Base-by-base conservation (phyloP, 306 rosid species). In the Lathyrus oleraceus region DNA sequence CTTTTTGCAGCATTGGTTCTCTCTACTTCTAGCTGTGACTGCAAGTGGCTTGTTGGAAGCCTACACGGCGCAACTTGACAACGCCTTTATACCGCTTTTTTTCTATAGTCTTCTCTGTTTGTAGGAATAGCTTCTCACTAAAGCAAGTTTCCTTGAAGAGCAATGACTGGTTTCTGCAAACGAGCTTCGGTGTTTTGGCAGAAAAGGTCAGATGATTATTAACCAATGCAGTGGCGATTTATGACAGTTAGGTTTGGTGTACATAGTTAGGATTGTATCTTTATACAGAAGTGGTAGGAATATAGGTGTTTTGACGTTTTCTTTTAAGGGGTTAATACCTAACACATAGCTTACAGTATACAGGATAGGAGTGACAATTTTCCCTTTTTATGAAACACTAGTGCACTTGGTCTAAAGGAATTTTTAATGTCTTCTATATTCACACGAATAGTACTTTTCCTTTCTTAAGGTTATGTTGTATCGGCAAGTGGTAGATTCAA, bases 31-130 rank as follows among this genome's bases (percentile, higher is more conserved):
- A 17, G 96, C 96, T 4, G 95, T 91, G 83, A 88, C 89, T n/a
- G 79, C 76, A 25, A 88, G 96, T 83, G 99, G 99, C 67, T 71
- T 94, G 84, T 78, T 94, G 84, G 99, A 94, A 91, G 99, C 99
- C 66, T 87, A 86, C 85, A 94, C 99, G 1, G 85, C 97, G 6
- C 99, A 94, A 76, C 96, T 94, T 20, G 99, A 94, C 87, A 94
- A 94, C 35, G 96, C 96, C 10, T 94, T 94, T 79, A 91, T 94
- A 72, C 99, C 99, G 19, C 88, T 91, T 21, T 79, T 91, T 58
- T 94, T 94, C 91, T 91, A 83, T 57, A 89, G 96, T 79, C 99
- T 94, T 73, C 95, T 94, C 60, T 88, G 95, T 81, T 78, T 94
- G 83, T 94, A 83, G 85, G 63, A 73, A 78, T 51, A 35, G 45